Conservation (phyloP, 768 basidiomycete genomes). For the Fistulinella prunicolor region DNA sequence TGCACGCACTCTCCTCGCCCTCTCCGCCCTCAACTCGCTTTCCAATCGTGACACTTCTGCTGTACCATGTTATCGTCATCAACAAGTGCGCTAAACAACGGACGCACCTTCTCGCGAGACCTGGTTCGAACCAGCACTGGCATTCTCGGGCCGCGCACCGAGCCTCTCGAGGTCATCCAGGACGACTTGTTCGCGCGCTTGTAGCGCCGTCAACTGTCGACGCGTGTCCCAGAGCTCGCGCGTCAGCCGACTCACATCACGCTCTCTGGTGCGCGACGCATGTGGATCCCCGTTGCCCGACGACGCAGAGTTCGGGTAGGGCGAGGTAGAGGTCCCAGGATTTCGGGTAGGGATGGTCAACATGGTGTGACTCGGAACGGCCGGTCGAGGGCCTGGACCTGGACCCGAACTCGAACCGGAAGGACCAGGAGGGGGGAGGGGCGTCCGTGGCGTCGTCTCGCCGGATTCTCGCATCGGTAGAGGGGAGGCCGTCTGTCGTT, state of each 20-base stretch:
- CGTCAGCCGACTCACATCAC: conserved; percentile 12
- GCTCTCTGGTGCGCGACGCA: background rate
- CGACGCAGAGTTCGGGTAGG: background rate
- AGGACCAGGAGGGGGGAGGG: background rate
- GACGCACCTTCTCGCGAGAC: conserved; percentile 14
- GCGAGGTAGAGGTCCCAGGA: background rate
- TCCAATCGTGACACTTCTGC: conserved; percentile 28
- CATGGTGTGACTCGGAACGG: background rate
- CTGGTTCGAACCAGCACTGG: background rate
- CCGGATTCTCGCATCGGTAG: conserved; percentile 6
- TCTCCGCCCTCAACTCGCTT: conserved; percentile 37
- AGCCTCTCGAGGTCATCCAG: conserved; percentile 20
- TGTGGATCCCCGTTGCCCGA: background rate
- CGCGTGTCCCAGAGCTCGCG: conserved; percentile 31
- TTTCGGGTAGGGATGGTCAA: background rate
- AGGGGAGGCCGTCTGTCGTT: background rate
- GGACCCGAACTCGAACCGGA: background rate
- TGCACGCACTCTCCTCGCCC: conserved; percentile 35
- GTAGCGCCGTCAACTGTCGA: conserved; percentile 19
- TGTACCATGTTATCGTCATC: background rate
- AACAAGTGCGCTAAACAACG: background rate
- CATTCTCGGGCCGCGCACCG: conserved; percentile 5
- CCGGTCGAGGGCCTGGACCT: background rate
- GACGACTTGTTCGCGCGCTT: conserved; percentile 23
- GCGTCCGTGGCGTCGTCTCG: conserved; percentile 6